Percentiles rank a stretch among this genome's conserved stretches.
These are phyloP conservation scores for Moringa oleifera DNA, from an alignment of 345 rosid genomes.

Conservation along the genomic window DNA sequence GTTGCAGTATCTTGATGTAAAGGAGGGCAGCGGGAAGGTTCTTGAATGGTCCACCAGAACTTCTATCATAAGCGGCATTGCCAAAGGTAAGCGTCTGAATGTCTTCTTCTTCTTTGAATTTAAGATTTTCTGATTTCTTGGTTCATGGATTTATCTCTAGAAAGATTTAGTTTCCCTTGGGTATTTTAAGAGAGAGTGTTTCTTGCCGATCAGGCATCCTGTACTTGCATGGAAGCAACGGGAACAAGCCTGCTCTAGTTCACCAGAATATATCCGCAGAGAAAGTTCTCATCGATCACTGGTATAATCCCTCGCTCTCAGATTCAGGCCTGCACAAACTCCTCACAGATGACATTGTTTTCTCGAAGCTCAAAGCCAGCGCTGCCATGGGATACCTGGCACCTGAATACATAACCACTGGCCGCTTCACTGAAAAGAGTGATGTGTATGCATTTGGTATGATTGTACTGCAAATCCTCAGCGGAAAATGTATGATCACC, in stretches of 20 bases:
- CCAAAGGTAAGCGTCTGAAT: conserved; percentile 56
- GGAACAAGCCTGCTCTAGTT: conserved; percentile 56
- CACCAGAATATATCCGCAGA: conserved; percentile 87
- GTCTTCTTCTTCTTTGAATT: conserved; percentile 4
- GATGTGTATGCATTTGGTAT: conserved; percentile 86
- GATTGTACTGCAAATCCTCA: conserved; percentile 66
- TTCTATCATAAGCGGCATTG: conserved; percentile 72
- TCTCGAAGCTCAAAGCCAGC: conserved; percentile 84
- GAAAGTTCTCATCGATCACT: conserved; percentile 68
- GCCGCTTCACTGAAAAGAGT: conserved; percentile 85
- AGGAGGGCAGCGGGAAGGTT: conserved; percentile 49
- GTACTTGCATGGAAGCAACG: conserved; percentile 62
- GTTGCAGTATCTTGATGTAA: conserved; percentile 65
- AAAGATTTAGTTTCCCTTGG: not conserved
- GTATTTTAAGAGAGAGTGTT: conserved; percentile 1
- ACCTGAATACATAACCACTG: conserved; percentile 88
- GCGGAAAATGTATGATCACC: conserved; percentile 59
- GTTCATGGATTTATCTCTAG: not conserved
- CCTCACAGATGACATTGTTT: conserved; percentile 80
- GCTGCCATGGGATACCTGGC: conserved; percentile 99
- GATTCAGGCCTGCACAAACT: conserved; percentile 90
- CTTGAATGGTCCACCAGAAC: conserved; percentile 87
- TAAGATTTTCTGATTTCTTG: not conserved
- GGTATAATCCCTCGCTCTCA: conserved; percentile 61
- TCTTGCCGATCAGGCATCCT: conserved; percentile 49